phyloP scores from a whole-genome alignment of 1,284 basidiomycete species.

The Takashimella tepidaria region DNA sequence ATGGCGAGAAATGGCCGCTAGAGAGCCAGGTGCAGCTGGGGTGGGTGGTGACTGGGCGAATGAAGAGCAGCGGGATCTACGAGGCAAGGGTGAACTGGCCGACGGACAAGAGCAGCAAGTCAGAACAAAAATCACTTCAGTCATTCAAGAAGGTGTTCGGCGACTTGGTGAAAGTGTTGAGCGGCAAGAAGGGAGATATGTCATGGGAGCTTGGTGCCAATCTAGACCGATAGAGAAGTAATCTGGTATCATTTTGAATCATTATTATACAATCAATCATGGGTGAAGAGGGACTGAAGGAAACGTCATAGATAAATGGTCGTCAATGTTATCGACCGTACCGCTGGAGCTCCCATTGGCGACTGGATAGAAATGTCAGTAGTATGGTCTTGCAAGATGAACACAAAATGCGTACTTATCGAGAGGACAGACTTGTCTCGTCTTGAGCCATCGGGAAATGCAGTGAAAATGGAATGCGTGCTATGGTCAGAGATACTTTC shows the following conservation, averaged over 20 bases:
- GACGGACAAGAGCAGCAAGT: conserved; percentile 28
- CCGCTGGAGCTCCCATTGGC: conserved; percentile 49
- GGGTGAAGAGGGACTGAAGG: background rate
- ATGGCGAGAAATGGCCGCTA: conserved; percentile 26
- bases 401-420: conserved; percentile 63
- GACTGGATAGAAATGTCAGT: conserved; percentile 40
- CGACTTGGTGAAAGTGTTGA: conserved; percentile 40
- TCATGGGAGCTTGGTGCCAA: conserved; percentile 36
- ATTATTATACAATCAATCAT: background rate
- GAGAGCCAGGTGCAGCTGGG: conserved; percentile 23
- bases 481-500: conserved; percentile 49
- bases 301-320: background rate
- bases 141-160: conserved; percentile 34
- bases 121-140: conserved; percentile 27
- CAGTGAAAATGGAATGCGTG: conserved; percentile 99
- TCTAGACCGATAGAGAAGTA: conserved; percentile 12
- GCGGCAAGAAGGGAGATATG: conserved; percentile 41
- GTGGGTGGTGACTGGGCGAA: conserved; percentile 27
- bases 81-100: conserved; percentile 20
- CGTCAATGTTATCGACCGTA: conserved; percentile 42
- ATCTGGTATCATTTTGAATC: background rate
- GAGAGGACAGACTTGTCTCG: conserved; percentile 94
- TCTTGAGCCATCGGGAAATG: conserved; percentile 99
- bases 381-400: background rate
- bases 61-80: conserved; percentile 12